A percentile compares a stretch with the other conserved stretches of the same genome.
Conservation (phyloP, 2,329 filamentous ascomycete species). For the Aspergillus quadricinctus region DNA sequence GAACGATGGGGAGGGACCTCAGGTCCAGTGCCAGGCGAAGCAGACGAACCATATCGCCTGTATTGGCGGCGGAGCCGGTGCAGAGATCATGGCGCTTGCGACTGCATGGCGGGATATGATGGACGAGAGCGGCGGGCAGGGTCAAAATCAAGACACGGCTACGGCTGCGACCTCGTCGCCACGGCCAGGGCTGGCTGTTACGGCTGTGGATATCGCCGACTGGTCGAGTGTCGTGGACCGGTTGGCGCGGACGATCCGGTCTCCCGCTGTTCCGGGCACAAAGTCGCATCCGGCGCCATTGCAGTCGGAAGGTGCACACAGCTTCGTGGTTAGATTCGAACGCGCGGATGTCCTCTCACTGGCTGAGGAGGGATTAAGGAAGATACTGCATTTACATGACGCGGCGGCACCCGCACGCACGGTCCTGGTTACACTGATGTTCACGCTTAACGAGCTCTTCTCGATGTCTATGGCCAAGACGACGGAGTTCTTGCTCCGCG, state of each 20-base stretch:
- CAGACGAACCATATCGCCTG: conserved; percentile 44
- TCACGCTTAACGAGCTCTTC: conserved; percentile 95
- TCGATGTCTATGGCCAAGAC: conserved; percentile 69
- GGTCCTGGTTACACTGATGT: conserved; percentile 74
- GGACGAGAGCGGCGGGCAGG: conserved; percentile 3
- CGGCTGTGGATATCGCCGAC: conserved; percentile 75
- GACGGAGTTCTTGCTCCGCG: conserved; percentile 66
- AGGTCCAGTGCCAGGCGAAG: not conserved
- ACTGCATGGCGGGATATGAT: conserved; percentile 45
- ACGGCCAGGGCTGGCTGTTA: conserved; percentile 36
- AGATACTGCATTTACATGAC: conserved; percentile 19
- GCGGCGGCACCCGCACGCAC: conserved; percentile 18
- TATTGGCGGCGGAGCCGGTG: conserved; percentile 62
- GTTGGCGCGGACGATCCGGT: conserved; percentile 54
- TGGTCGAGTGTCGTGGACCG: conserved; percentile 63
- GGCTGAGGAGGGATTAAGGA: conserved; percentile 36
- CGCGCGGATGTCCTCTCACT: conserved; percentile 50
- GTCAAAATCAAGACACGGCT: not conserved
- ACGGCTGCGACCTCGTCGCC: not conserved
- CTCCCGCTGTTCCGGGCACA: conserved; percentile 23
- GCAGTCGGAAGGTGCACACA: conserved; percentile 1
- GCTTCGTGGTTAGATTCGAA: conserved; percentile 39
- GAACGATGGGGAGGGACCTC: not conserved
- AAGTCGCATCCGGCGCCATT: conserved; percentile 29
- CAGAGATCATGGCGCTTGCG: conserved; percentile 62